These are phyloP conservation scores for Ogataea haglerorum DNA, from an alignment of 805 yeast genomes.

Conservation along the genomic window DNA sequence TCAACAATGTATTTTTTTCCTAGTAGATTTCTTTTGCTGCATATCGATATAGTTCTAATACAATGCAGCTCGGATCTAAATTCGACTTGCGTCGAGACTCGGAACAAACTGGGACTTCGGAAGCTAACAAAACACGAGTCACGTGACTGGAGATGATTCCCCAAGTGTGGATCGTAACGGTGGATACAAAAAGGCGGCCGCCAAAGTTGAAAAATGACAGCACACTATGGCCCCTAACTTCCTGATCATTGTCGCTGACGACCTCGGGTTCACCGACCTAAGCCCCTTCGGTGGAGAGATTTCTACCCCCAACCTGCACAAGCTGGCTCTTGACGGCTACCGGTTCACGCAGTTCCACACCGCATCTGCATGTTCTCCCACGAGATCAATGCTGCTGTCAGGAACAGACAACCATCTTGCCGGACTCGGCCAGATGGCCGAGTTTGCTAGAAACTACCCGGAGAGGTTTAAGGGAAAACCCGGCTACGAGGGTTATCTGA, in stretches of 20 bases:
- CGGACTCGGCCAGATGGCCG: slow-evolving; percentile 58
- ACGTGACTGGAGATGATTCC: neutral
- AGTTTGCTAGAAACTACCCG: slow-evolving; percentile 38
- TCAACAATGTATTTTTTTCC: too few species aligned
- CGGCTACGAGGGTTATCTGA: slow-evolving; percentile 55
- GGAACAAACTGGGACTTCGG: too few species aligned
- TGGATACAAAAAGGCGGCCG: neutral
- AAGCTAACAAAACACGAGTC: neutral
- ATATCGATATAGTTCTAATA: too few species aligned
- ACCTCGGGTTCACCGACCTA: slow-evolving; percentile 56
- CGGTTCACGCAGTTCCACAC: slow-evolving; percentile 58
- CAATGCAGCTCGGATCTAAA: neutral
- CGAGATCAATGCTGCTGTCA: slow-evolving; percentile 56
- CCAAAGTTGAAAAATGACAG: neutral
- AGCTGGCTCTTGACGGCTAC: slow-evolving; percentile 42
- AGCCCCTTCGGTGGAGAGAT: slow-evolving; percentile 57
- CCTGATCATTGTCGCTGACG: slow-evolving; percentile 57
- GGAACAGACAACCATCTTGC: slow-evolving; percentile 64
- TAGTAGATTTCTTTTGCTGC: too few species aligned
- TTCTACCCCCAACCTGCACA: slow-evolving; percentile 48
- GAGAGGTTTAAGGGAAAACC: slow-evolving; percentile 42
- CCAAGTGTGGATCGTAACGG: neutral
- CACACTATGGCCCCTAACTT: slow-evolving; percentile 40
- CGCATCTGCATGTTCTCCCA: slow-evolving; percentile 64
- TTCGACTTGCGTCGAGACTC: neutral